Percentiles rank a stretch among this genome's conserved stretches.
phyloP scores from a whole-genome alignment of 148 eudicot species.

The Beta vulgaris region DNA sequence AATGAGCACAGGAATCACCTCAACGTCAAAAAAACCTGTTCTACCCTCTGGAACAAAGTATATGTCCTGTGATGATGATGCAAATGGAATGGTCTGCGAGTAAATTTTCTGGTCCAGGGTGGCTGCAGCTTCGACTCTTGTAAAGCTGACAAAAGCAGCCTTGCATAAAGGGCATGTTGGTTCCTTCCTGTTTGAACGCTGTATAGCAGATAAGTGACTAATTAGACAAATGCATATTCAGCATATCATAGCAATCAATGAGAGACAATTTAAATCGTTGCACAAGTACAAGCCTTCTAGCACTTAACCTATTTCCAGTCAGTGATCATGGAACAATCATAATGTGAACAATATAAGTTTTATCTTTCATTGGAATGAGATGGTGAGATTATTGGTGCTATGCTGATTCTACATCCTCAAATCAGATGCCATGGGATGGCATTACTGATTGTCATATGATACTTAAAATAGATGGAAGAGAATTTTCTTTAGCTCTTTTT shows the following conservation, averaged over 20 bases:
- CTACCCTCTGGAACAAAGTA: conserved; percentile 53
- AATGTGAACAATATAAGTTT: not conserved
- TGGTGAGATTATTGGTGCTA: no score
- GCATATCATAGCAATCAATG: not conserved
- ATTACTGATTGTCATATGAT: no score
- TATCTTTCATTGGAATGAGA: not conserved
- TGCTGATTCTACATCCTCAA: no score
- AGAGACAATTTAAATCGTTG: not conserved
- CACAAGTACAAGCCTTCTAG: not conserved
- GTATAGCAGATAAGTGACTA: conserved; percentile 13
- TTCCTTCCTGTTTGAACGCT: conserved; percentile 54
- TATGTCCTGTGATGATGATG: conserved; percentile 46
- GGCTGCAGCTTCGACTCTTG: conserved; percentile 61
- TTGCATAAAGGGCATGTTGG: conserved; percentile 90
- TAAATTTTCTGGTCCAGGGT: conserved; percentile 74
- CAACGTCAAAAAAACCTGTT: conserved; percentile 14
- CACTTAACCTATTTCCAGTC: not conserved
- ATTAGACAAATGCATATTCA: conserved; percentile 7
- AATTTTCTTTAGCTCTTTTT: not conserved
- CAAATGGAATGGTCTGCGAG: conserved; percentile 71
- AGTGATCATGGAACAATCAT: not conserved
- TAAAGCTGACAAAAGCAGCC: conserved; percentile 55
- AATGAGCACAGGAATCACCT: conserved; percentile 36
- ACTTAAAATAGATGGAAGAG: no score
- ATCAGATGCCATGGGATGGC: not conserved